phyloP scores from a whole-genome alignment of 441 rosid species.

The Corymbia calophylla region DNA sequence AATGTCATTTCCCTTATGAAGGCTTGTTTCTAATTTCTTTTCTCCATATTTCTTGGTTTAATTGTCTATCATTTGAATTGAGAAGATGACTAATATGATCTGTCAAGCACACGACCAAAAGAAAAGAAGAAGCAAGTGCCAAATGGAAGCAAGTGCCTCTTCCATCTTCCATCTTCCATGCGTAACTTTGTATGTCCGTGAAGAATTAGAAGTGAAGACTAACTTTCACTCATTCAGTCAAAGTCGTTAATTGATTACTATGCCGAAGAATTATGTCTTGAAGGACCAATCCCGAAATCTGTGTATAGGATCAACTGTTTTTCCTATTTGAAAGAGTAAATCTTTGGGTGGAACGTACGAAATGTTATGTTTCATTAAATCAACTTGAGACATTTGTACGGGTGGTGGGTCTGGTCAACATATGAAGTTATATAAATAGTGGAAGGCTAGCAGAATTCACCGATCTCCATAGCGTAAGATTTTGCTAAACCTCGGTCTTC shows the following conservation, averaged over 20 bases:
- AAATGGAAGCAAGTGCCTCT: background rate
- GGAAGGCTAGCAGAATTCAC: fast-evolving
- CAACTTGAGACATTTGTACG: fast-evolving
- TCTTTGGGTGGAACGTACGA: too few relatives aligned
- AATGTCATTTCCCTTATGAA: background rate
- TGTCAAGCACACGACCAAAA: background rate
- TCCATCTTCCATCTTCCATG: background rate
- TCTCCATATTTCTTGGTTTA: background rate
- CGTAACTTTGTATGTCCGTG: background rate
- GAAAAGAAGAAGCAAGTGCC: too few relatives aligned
- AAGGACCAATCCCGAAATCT: too few relatives aligned
- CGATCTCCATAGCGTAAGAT: fast-evolving
- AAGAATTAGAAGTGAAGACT: background rate
- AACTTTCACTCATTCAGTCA: background rate
- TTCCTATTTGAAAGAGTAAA: too few relatives aligned
- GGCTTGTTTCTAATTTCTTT: background rate
- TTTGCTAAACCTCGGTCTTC: fast-evolving
- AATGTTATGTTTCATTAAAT: too few relatives aligned
- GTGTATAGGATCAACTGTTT: too few relatives aligned
- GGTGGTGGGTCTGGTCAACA: fast-evolving
- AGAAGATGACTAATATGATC: background rate
- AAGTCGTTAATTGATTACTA: background rate
- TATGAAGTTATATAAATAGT: too few relatives aligned
- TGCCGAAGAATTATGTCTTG: too few relatives aligned
- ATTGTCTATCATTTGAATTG: too few relatives aligned